Conservation (phyloP, 768 basidiomycete species). For the Amanita pseudoporphyria region DNA sequence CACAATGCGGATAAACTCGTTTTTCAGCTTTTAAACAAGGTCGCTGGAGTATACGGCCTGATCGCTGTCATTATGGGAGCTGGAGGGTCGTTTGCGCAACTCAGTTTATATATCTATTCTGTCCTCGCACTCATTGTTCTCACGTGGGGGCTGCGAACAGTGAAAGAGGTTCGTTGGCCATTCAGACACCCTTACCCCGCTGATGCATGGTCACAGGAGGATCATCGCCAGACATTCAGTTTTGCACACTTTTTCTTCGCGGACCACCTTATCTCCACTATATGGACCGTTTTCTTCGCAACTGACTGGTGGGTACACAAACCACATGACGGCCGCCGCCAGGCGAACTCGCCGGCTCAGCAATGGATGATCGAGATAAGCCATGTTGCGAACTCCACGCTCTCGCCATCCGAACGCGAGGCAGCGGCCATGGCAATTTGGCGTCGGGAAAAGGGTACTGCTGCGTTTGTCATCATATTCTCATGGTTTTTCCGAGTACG, state of each 20-base stretch:
- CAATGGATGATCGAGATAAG: conserved; percentile 67
- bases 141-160: conserved; percentile 81
- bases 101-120: conserved; percentile 92
- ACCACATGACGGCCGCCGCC: conserved; percentile 81
- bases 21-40: conserved; percentile 83
- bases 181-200: conserved; percentile 1
- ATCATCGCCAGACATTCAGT: conserved; percentile 72
- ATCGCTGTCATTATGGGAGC: conserved; percentile 86
- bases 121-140: conserved; percentile 71
- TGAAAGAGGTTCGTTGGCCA: conserved; percentile 58
- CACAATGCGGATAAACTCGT: neutral
- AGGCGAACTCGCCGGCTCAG: conserved; percentile 82
- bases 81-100: conserved; percentile 88
- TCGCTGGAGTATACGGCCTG: conserved; percentile 93
- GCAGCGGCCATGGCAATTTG: conserved; percentile 76
- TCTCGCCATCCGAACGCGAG: conserved; percentile 58
- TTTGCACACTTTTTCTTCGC: conserved; percentile 89
- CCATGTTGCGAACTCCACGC: conserved; percentile 37
- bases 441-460: conserved; percentile 82
- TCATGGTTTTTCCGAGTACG: conserved; percentile 88
- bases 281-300: conserved; percentile 90
- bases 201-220: conserved; percentile 52
- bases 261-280: conserved; percentile 84
- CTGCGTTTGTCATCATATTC: conserved; percentile 62
- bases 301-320: conserved; percentile 86